phyloP scores from a whole-genome alignment of 1,284 basidiomycete species.

The Ustilago trichophora region DNA sequence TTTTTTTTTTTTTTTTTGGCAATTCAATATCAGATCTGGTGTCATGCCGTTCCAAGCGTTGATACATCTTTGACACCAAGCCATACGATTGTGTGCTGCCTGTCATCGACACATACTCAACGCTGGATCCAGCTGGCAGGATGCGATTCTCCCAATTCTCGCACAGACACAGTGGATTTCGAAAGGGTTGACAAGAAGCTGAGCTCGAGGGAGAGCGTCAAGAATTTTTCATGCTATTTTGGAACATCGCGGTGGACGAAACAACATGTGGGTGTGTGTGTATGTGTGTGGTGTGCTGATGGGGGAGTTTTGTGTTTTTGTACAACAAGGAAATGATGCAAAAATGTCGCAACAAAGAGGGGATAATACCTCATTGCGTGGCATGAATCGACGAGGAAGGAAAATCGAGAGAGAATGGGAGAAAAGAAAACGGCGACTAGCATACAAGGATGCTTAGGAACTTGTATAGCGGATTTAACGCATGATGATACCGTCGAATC shows the following conservation, averaged over 20 bases:
- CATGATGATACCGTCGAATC: constrained; percentile 68
- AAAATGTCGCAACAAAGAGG: neutral
- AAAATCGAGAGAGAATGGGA: neutral
- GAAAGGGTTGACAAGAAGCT: constrained; percentile 22
- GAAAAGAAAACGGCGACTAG: neutral
- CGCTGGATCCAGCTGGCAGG: no score
- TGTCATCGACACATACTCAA: no score
- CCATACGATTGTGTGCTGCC: no score
- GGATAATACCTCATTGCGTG: no score
- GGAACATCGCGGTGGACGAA: neutral
- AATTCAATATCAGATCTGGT: no score
- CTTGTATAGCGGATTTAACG: constrained; percentile 39
- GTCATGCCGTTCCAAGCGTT: no score
- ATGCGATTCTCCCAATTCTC: no score
- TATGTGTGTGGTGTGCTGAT: constrained; percentile 8
- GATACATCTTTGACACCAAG: no score
- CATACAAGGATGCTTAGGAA: no score
- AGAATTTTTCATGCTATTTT: constrained; percentile 39
- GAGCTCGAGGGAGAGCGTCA: constrained; percentile 23
- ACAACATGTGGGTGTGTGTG: constrained; percentile 20
- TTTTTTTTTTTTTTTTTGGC: no score
- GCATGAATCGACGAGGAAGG: no score
- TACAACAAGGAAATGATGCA: constrained; percentile 23
- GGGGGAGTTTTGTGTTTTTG: constrained; percentile 41
- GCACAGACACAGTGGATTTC: no score